Evolutionary conservation across 2,329 filamentous ascomycete genomes (phyloP).

Genomic region (Teratosphaeria zuluensis): DNA sequence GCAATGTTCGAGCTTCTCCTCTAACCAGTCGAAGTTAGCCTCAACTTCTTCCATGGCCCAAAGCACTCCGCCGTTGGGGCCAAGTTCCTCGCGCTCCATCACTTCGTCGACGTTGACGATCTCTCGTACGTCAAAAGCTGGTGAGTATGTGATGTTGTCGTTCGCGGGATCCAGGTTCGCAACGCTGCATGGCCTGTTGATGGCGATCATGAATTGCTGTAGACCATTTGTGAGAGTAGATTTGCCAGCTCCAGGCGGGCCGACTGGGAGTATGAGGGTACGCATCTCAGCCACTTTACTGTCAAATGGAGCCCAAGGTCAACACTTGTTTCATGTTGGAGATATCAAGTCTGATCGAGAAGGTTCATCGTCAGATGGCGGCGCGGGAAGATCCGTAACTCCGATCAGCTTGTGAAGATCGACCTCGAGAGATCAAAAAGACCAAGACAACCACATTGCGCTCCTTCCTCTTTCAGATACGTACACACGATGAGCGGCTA

Average conservation of each 20-base stretch:
- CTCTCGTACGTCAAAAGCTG: constrained; percentile 80
- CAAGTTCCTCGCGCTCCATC: constrained; percentile 82
- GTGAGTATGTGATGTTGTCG: constrained; percentile 80
- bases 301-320: not conserved
- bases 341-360: not conserved
- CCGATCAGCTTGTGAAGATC: not conserved
- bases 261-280: constrained; percentile 33
- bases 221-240: constrained; percentile 98
- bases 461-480: not conserved
- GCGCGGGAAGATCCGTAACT: not conserved
- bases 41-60: constrained; percentile 95
- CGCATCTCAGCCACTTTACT: constrained; percentile 3
- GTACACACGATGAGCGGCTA: constrained; percentile 7
- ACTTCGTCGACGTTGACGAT: constrained; percentile 87
- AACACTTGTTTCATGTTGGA: not conserved
- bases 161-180: constrained; percentile 97
- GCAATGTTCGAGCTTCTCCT: constrained; percentile 61
- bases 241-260: constrained; percentile 91
- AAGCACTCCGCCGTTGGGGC: constrained; percentile 83
- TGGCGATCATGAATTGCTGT: constrained; percentile 95
- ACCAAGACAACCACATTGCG: not conserved
- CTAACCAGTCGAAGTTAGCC: constrained; percentile 86
- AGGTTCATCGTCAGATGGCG: not conserved
- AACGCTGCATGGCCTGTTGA: constrained; percentile 86
- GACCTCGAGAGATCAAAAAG: not conserved